Conservation (phyloP, 1,284 basidiomycete species). For the Trichosporon sp. region DNA sequence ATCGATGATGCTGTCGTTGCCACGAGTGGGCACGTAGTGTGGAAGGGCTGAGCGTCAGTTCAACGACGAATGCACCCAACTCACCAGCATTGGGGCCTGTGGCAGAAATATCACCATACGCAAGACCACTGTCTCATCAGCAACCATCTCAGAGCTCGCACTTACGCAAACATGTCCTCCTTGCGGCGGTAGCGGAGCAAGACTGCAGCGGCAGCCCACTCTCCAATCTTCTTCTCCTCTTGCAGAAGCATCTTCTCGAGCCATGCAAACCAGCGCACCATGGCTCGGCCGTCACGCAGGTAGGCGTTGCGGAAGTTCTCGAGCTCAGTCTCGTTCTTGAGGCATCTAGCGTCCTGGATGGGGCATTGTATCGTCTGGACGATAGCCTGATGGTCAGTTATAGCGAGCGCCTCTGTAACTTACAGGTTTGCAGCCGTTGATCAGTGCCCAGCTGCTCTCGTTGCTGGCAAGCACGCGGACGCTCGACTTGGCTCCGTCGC, state of each 20-base stretch:
- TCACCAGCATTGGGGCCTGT: conserved; percentile 69
- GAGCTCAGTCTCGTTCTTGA: conserved; percentile 84
- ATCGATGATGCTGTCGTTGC: conserved; percentile 67
- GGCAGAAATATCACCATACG: conserved; percentile 90
- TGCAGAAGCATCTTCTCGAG: conserved; percentile 71
- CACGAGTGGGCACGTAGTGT: conserved; percentile 78
- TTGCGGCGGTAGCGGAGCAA: conserved; percentile 71
- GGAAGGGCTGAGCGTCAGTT: conserved; percentile 60
- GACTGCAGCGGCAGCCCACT: conserved; percentile 83
- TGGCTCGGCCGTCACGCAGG: conserved; percentile 84
- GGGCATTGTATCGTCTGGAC: conserved; percentile 43
- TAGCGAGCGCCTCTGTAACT: neutral
- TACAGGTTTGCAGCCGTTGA: conserved; percentile 30
- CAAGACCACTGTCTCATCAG: conserved; percentile 56
- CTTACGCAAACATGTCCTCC: conserved; percentile 65
- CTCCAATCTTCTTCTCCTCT: conserved; percentile 70
- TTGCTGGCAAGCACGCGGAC: conserved; percentile 30
- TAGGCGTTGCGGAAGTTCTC: conserved; percentile 79
- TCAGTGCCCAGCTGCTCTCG: conserved; percentile 42
- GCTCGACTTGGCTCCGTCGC: conserved; percentile 14
- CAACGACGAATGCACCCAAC: conserved; percentile 8
- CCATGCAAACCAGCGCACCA: conserved; percentile 83
- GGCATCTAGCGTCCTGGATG: conserved; percentile 71
- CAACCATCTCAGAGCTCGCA: neutral
- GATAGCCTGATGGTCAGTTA: conserved; percentile 20